phyloP scores from a whole-genome alignment of 2,329 filamentous ascomycete species.

The Fragosphaeria purpurea region DNA sequence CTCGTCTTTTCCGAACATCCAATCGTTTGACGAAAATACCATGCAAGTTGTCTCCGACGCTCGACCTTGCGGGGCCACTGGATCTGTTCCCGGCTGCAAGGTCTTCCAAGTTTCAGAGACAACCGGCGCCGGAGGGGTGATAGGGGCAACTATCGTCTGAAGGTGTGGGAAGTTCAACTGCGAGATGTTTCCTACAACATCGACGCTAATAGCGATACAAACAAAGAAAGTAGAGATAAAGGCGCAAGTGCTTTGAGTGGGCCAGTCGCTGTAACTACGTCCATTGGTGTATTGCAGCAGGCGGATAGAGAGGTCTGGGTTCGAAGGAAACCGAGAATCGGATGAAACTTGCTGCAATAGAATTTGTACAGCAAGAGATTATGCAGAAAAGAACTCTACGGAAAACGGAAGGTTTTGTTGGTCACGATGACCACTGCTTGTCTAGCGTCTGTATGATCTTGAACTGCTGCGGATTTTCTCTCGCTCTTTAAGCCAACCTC shows the following conservation, averaged over 20 bases:
- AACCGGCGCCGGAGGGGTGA: conserved; percentile 35
- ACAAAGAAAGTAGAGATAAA: too few relatives aligned
- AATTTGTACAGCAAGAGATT: too few relatives aligned
- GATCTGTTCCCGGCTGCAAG: conserved; percentile 45
- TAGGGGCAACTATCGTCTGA: conserved; percentile 50
- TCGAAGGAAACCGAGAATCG: conserved; percentile 30
- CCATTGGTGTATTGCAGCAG: too few relatives aligned
- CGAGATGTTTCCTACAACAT: conserved; percentile 19
- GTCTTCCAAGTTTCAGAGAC: conserved; percentile 41
- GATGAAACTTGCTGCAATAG: conserved; percentile 2
- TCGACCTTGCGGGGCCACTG: conserved; percentile 24
- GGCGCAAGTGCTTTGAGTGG: too few relatives aligned
- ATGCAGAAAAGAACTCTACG: too few relatives aligned
- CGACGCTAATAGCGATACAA: too few relatives aligned
- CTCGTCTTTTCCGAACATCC: conserved; percentile 46
- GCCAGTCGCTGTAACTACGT: too few relatives aligned
- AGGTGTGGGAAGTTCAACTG: conserved; percentile 54
- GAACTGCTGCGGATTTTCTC: too few relatives aligned
- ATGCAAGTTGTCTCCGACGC: conserved; percentile 21
- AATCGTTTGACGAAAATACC: conserved; percentile 16
- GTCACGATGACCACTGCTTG: too few relatives aligned
- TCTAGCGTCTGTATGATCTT: too few relatives aligned
- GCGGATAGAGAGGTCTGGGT: conserved; percentile 30
- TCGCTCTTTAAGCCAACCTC: too few relatives aligned
- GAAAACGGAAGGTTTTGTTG: too few relatives aligned